Base-by-base conservation (phyloP, 352 stramenopile species). In the Pythium myriotylum region DNA sequence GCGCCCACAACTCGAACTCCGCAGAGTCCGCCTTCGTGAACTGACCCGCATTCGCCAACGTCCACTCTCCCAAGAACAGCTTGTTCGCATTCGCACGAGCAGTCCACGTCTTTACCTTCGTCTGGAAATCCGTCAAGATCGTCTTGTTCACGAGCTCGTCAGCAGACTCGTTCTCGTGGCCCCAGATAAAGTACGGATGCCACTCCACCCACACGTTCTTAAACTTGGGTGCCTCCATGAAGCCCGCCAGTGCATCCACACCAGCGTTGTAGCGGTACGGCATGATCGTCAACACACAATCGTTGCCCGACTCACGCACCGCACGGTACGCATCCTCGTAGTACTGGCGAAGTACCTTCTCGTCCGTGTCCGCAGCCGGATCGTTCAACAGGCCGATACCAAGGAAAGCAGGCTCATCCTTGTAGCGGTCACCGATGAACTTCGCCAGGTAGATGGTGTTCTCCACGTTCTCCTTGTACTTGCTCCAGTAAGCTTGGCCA, bases 341-440 rank as follows among this genome's bases (percentile, higher is more conserved):
- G 35, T 74, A 72, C 53, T 65, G 32, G 33, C 68, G 54, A 8
- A 74, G 53, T 27, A 54, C 56, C 8, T 48, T 26, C 17, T 41
- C 40, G 13, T 55, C 50, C n/a, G 62, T 71, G 1, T 45, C 9
- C 17, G 50, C 56, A 22, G 14, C 45, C 5, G 69, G 69, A 35
- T 77, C 69, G 40, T 77, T 77, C 23, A 77, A 42, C 7, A 77
- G 35, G 14, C 57, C 52, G 22, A 77, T 59, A 13, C 70, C 70
- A 5, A 77, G 66, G 57, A 77, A 77, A 42, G 54, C 66, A 16
- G 52, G 47, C 17, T 77, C 64, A 32, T 65, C 29, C 35, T 65
- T 49, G 58, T 74, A 74, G 16, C 65, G 60, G 13, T 62, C 29
- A 20, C 54, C 62, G 27, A 77, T 39, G 49, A 71, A 72, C 33